A percentile compares a stretch with the other conserved stretches of the same genome.
Evolutionary conservation across 1,139 yeast genomes (phyloP).

Genomic region (Blastobotrys arbuscula): DNA sequence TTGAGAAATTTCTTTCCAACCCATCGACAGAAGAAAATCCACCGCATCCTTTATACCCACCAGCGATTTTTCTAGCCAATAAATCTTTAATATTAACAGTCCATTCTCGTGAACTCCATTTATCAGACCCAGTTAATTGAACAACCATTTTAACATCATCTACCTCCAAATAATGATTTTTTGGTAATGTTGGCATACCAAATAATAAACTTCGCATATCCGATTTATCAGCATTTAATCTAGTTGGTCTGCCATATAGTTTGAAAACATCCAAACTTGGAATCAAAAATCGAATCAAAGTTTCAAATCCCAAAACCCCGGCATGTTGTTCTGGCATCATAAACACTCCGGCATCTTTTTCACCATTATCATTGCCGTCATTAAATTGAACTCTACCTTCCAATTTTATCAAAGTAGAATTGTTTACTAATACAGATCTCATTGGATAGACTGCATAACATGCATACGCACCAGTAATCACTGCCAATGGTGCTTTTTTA

Average conservation of each 20-base stretch:
- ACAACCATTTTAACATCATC: constrained; percentile 46
- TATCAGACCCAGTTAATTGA: constrained; percentile 37
- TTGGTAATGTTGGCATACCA: constrained; percentile 88
- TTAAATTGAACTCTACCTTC: constrained; percentile 72
- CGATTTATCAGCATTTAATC: constrained; percentile 80
- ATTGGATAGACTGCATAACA: constrained; percentile 95
- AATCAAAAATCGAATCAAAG: constrained; percentile 77
- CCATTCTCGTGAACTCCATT: constrained; percentile 75
- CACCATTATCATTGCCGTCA: constrained; percentile 41
- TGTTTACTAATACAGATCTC: constrained; percentile 70
- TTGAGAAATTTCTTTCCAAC: neutral
- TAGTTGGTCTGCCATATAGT: constrained; percentile 84
- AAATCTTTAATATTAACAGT: constrained; percentile 54
- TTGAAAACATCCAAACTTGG: constrained; percentile 84
- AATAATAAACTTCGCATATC: constrained; percentile 76
- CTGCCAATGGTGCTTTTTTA: constrained; percentile 76
- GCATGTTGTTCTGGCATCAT: constrained; percentile 94
- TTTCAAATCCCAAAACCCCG: constrained; percentile 91
- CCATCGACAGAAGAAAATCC: constrained; percentile 2
- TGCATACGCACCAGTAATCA: constrained; percentile 60
- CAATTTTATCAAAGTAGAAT: constrained; percentile 78
- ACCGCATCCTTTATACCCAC: constrained; percentile 86
- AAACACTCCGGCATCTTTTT: constrained; percentile 76
- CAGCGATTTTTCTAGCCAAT: constrained; percentile 55
- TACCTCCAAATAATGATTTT: constrained; percentile 70